Conservation (phyloP, 2,329 filamentous ascomycete genomes). For the Colletotrichum higginsianum region DNA sequence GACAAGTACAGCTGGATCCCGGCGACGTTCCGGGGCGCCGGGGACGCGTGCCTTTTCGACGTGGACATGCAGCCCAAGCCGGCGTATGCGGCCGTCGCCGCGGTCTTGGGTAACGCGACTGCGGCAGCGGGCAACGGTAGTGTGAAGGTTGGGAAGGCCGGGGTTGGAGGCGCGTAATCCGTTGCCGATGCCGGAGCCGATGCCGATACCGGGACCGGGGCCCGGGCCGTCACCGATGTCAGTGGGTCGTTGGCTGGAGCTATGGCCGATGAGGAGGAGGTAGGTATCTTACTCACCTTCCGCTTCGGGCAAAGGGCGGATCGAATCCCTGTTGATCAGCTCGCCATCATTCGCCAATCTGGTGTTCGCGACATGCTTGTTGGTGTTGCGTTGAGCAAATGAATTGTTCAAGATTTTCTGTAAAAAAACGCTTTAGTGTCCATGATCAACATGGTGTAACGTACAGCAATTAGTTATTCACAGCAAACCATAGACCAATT, state of each 20-base stretch:
- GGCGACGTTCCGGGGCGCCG: slow-evolving; percentile 53
- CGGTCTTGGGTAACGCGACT: slow-evolving; percentile 49
- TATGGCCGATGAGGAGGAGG: slow-evolving; percentile 12
- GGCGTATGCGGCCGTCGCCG: slow-evolving; percentile 56
- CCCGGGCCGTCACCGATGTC: not conserved
- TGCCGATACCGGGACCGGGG: not conserved
- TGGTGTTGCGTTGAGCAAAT: not conserved
- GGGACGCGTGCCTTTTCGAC: slow-evolving; percentile 57
- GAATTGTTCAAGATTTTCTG: not conserved
- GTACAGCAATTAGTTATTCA: not conserved
- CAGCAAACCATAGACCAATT: not conserved
- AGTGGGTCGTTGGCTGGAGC: not conserved
- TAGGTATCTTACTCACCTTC: slow-evolving; percentile 11
- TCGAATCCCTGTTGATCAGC: not conserved
- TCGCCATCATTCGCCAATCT: not conserved
- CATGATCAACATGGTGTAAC: not conserved
- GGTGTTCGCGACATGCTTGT: not conserved
- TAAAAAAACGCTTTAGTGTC: not conserved
- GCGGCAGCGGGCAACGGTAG: slow-evolving; percentile 19
- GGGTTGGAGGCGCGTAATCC: not conserved
- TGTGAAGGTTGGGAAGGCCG: not conserved
- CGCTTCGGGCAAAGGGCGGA: slow-evolving; percentile 15
- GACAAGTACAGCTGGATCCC: slow-evolving; percentile 61
- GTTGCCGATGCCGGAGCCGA: slow-evolving; percentile 14
- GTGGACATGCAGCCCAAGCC: slow-evolving; percentile 55